These are phyloP conservation scores for Bassia scoparia DNA, from an alignment of 148 eudicot genomes.

Conservation along the genomic window DNA sequence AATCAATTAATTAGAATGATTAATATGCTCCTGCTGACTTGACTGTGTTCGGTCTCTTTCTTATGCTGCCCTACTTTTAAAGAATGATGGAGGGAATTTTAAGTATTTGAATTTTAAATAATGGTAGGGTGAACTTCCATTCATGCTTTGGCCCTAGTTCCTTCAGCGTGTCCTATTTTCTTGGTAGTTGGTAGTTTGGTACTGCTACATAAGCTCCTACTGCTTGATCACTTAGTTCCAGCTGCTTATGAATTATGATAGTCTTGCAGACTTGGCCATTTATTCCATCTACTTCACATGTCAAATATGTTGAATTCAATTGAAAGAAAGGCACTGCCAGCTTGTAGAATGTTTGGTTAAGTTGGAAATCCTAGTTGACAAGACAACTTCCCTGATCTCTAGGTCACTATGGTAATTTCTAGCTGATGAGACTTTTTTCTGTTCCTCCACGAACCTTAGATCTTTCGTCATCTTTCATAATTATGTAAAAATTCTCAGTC, in stretches of 20 bases:
- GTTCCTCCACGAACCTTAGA: not conserved
- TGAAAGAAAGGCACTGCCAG: not conserved
- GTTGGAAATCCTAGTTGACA: not conserved
- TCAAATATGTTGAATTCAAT: too few species aligned
- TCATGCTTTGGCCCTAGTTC: not conserved
- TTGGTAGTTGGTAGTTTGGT: not conserved
- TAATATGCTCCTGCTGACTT: not conserved
- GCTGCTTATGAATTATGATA: not conserved
- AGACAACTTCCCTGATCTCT: not conserved
- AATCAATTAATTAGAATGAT: not conserved
- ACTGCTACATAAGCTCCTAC: not conserved
- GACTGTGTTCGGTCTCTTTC: not conserved
- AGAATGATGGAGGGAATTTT: not conserved
- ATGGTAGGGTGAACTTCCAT: not conserved
- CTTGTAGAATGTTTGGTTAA: not conserved
- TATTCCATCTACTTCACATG: not conserved
- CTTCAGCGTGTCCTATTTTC: constrained; percentile 1
- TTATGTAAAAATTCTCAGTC: not conserved
- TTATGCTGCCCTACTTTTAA: not conserved
- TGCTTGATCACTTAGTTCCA: not conserved
- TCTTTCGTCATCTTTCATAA: not conserved
- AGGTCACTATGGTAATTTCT: not conserved
- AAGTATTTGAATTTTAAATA: not conserved
- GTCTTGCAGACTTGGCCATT: not conserved
- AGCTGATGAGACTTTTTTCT: not conserved